A percentile compares a stretch with the other conserved stretches of the same genome.
Evolutionary conservation across 164 flowering plant genomes (phyloP).

Genomic region (Nymphaea thermarum): DNA sequence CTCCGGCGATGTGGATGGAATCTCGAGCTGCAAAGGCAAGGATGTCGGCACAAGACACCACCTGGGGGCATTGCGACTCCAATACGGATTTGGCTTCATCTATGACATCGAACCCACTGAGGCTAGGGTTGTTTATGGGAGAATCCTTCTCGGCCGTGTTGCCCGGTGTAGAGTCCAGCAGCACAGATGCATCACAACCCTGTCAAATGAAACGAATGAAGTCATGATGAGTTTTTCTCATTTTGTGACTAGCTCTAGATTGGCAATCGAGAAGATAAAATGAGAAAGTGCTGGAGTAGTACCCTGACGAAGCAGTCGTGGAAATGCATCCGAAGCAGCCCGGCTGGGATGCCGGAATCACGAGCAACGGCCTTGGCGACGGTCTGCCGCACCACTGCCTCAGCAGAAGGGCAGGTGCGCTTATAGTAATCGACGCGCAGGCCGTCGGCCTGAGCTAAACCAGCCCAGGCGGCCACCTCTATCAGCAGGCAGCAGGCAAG

Average conservation of each 20-base stretch:
- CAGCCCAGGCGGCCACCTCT: too few species aligned
- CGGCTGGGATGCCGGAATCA: not conserved
- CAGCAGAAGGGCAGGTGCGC: not conserved
- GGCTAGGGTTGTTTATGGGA: slow-evolving; percentile 5
- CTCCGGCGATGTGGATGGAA: slow-evolving; percentile 1
- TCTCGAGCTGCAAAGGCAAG: slow-evolving; percentile 11
- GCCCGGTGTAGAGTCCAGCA: slow-evolving; percentile 4
- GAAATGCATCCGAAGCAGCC: not conserved
- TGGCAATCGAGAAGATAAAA: not conserved
- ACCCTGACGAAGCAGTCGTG: not conserved
- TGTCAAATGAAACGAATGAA: not conserved
- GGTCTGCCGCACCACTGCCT: not conserved
- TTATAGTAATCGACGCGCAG: not conserved
- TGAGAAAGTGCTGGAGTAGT: not conserved
- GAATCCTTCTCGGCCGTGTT: slow-evolving; percentile 3
- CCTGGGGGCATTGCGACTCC: slow-evolving; percentile 4
- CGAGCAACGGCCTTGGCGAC: not conserved
- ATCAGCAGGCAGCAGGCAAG: too few species aligned
- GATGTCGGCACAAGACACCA: slow-evolving; percentile 10
- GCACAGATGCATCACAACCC: slow-evolving; percentile 13
- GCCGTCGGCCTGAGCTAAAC: too few species aligned
- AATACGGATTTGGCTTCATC: slow-evolving; percentile 1
- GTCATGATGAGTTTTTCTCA: not conserved
- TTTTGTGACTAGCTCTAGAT: not conserved
- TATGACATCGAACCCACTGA: slow-evolving; percentile 8